Conservation (phyloP, 257 asterid species). For the Gynochthodes officinalis region DNA sequence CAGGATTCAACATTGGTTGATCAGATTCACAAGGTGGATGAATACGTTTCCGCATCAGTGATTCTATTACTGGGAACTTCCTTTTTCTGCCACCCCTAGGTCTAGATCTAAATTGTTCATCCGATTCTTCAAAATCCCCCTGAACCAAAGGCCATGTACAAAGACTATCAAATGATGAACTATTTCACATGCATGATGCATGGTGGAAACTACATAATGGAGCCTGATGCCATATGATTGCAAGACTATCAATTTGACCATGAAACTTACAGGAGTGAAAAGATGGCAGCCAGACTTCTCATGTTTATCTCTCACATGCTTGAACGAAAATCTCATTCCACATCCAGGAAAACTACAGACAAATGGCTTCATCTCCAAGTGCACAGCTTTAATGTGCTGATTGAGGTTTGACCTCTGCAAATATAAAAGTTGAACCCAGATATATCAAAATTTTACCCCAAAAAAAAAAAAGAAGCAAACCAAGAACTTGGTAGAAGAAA, state of each 20-base stretch:
- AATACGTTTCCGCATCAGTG: slow-evolving; percentile 65
- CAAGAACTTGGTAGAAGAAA: background rate
- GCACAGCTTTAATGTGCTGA: slow-evolving; percentile 76
- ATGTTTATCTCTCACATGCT: slow-evolving; percentile 86
- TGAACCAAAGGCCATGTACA: slow-evolving; percentile 18
- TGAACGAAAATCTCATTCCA: slow-evolving; percentile 64
- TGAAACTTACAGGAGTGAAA: slow-evolving; percentile 51
- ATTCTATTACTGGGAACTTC: slow-evolving; percentile 49
- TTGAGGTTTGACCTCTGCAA: slow-evolving; percentile 69
- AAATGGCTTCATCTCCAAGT: slow-evolving; percentile 57
- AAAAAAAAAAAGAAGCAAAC: background rate
- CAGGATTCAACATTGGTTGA: slow-evolving; percentile 26
- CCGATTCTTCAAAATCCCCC: slow-evolving; percentile 78
- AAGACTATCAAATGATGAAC: background rate
- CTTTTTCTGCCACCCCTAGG: slow-evolving; percentile 88
- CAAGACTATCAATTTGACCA: background rate
- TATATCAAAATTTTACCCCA: background rate
- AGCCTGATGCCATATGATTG: background rate
- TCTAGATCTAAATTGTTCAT: slow-evolving; percentile 62
- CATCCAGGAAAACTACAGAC: slow-evolving; percentile 60
- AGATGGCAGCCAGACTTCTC: slow-evolving; percentile 72
- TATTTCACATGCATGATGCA: too few species aligned
- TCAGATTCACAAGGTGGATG: slow-evolving; percentile 52
- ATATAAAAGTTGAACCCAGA: background rate
- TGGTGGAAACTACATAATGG: background rate